A percentile compares a stretch with the other conserved stretches of the same genome.
Conservation (phyloP, 176 grass and related monocot genomes). For the Ananas comosus region DNA sequence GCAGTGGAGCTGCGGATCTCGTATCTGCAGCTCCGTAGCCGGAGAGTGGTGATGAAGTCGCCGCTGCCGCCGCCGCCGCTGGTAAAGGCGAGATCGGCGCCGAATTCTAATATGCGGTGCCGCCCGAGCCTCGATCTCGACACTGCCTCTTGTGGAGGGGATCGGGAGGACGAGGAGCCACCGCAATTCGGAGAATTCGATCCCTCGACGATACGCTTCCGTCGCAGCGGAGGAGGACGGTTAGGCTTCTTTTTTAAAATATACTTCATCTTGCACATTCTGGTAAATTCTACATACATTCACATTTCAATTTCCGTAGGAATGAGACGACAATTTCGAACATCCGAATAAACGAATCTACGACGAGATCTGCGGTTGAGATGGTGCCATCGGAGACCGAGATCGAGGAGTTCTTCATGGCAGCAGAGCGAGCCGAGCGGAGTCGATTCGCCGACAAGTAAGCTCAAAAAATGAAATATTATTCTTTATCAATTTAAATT, state of each 20-base stretch:
- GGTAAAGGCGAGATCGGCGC: background rate
- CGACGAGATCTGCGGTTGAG: background rate
- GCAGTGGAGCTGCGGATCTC: background rate
- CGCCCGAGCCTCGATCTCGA: background rate
- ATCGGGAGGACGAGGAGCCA: constrained; percentile 30
- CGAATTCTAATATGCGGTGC: background rate
- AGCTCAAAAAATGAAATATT: no score
- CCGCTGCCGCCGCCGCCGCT: background rate
- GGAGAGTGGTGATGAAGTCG: constrained; percentile 47
- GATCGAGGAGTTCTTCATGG: constrained; percentile 54
- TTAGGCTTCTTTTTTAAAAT: background rate
- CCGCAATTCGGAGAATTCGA: constrained; percentile 21
- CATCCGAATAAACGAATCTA: background rate
- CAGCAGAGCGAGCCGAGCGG: constrained; percentile 34
- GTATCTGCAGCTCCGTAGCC: constrained; percentile 66
- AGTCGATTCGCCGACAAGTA: constrained; percentile 36
- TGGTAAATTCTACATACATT: background rate
- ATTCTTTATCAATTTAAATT: no score
- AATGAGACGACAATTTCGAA: background rate
- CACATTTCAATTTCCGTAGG: background rate
- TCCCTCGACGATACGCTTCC: background rate
- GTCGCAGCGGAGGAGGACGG: background rate
- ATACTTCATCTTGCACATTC: background rate
- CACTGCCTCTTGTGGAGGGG: constrained; percentile 32
- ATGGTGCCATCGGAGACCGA: constrained; percentile 15